Percentiles rank a stretch among this genome's conserved stretches.
Conservation (phyloP, 495 filamentous ascomycete species). For the Aspergillus sclerotiicarbonarius region DNA sequence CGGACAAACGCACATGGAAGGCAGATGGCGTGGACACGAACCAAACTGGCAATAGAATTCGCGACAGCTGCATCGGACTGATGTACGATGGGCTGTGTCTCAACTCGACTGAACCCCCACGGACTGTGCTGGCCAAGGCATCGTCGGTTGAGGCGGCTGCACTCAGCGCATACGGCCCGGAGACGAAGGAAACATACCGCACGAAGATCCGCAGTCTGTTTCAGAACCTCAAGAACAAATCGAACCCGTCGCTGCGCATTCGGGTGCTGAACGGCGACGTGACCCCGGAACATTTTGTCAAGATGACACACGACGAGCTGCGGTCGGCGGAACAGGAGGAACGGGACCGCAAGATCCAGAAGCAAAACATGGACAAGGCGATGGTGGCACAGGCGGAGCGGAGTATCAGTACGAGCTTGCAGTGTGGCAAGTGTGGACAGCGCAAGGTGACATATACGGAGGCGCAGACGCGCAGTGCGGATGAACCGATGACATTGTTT, state of each 20-base stretch:
- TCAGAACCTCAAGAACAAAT: conserved; percentile 90
- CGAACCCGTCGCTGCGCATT: conserved; percentile 70
- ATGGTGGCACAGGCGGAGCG: conserved; percentile 88
- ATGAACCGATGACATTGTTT: conserved; percentile 58
- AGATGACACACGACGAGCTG: conserved; percentile 72
- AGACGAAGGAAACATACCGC: conserved; percentile 70
- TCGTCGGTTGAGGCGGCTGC: conserved; percentile 72
- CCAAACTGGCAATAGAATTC: conserved; percentile 62
- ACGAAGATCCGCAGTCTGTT: conserved; percentile 86
- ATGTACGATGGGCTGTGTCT: conserved; percentile 72
- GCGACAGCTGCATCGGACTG: conserved; percentile 83
- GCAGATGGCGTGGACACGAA: conserved; percentile 73
- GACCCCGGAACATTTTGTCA: conserved; percentile 66
- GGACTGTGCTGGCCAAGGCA: conserved; percentile 64
- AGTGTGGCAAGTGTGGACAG: conserved; percentile 85
- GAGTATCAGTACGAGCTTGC: conserved; percentile 78
- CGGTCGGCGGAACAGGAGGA: conserved; percentile 68
- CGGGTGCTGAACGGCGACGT: conserved; percentile 76
- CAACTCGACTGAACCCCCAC: conserved; percentile 42
- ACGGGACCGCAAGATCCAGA: conserved; percentile 65
- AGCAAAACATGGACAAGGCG: conserved; percentile 93
- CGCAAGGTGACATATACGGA: conserved; percentile 94
- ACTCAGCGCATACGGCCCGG: conserved; percentile 59
- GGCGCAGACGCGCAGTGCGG: conserved; percentile 91
- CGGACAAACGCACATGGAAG: conserved; percentile 74